A percentile compares a stretch with the other conserved stretches of the same genome.
These are phyloP conservation scores for Saccharum hybrid DNA, from an alignment of 202 grass and related monocot species.

Conservation along the genomic window DNA sequence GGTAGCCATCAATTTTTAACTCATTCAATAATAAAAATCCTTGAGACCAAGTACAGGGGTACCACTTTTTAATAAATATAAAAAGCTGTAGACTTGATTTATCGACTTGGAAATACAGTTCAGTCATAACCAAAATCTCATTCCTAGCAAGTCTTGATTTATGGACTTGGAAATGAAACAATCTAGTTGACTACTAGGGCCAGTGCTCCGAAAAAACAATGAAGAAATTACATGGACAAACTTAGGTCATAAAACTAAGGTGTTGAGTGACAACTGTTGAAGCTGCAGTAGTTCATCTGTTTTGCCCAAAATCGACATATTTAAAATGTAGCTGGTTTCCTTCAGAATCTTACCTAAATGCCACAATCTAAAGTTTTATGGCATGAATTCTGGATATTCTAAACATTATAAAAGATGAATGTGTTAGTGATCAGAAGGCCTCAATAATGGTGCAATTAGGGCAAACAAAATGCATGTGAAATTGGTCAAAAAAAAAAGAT, in stretches of 20 bases:
- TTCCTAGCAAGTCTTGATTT: neutral
- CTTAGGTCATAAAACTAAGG: slow-evolving; percentile 7
- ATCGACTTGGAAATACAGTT: neutral
- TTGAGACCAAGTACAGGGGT: neutral
- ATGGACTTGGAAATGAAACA: neutral
- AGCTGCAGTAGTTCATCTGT: slow-evolving; percentile 2
- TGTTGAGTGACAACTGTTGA: neutral
- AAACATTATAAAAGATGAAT: slow-evolving; percentile 26
- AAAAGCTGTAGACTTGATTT: neutral
- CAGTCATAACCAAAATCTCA: neutral
- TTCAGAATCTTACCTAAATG: slow-evolving; percentile 36
- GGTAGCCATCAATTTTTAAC: slow-evolving; percentile 6
- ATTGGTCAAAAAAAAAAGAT: neutral
- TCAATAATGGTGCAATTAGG: neutral
- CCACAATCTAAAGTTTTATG: slow-evolving; percentile 9
- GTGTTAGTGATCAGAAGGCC: slow-evolving; percentile 3
- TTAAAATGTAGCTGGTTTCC: slow-evolving; percentile 13
- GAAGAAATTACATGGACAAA: neutral
- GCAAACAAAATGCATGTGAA: neutral
- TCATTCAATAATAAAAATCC: slow-evolving; percentile 7
- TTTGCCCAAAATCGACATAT: slow-evolving; percentile 26
- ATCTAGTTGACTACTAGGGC: neutral
- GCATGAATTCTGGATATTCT: neutral
- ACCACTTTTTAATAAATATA: slow-evolving; percentile 8
- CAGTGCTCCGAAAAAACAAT: neutral